Base-by-base conservation (phyloP, 208 protist species). In the Trypanosoma lewisi region DNA sequence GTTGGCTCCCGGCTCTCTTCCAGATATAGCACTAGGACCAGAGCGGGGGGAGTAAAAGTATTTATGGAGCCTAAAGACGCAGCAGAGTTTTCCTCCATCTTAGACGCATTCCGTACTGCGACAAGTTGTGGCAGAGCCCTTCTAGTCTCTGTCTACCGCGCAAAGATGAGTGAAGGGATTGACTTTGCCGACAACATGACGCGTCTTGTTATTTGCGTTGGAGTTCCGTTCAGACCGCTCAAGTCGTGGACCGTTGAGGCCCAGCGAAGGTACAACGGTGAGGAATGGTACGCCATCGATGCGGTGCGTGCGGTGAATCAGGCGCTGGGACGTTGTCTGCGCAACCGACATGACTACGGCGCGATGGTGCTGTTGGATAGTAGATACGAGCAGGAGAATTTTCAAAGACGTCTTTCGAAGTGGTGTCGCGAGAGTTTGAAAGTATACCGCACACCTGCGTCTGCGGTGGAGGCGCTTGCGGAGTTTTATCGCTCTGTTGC, bases 261-360 rank as follows among this genome's bases (percentile, higher is more conserved):
- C 25, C 82, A 93, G 70, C 71, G 78, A 4, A 25, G 31, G 21
- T 89, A 82, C 78, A 89, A 73, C 25, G 94, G 95, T 0, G 57
- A 69, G 25, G 69, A 85, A 9, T 99, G 97, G 96, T 99, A 99
- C 63, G 52, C 58, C 0, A 80, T 64, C 27, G 83, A 97, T 39
- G 85, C 96, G 0, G 70, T 91, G 41, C 81, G 96, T 12, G 94
- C 97, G 2, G 95, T 98, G 12, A 99, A 99, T 67, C 97, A 99
- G 73, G 94, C 96, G 7, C 80, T 98, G 8, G 97, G 97, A 23
- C 84, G 97, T 14, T 96, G 97, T 52, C 94, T 99, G 53, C 85
- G 97, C 0, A 95, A 99, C 58, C 47, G 57, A 11, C 50, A 83
- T 9, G 97, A 99, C 79, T 98, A 93, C 68, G 97, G 96, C 14